A percentile compares a stretch with the other conserved stretches of the same genome.
phyloP scores from a whole-genome alignment of 2,329 filamentous ascomycete species.

The Pyrenochaeta sp. region DNA sequence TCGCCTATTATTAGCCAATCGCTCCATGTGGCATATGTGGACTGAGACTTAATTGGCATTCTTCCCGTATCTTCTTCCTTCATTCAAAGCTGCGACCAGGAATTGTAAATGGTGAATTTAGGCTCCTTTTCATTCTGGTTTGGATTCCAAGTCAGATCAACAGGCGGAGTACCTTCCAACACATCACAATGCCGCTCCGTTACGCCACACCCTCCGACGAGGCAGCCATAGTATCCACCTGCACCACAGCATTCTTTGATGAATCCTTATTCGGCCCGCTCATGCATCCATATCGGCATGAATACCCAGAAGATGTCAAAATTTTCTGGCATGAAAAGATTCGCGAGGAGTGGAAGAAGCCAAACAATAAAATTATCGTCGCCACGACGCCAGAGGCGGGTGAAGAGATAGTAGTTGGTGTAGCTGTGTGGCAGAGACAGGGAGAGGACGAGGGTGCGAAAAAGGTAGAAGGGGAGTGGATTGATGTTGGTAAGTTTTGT shows the following conservation, averaged over 20 bases:
- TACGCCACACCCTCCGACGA: conserved; percentile 26
- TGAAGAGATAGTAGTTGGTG: conserved; percentile 25
- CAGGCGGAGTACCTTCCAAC: background rate
- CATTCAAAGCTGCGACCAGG: background rate
- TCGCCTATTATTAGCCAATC: background rate
- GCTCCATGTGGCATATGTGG: background rate
- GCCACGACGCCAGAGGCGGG: conserved; percentile 9
- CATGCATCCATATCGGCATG: conserved; percentile 37
- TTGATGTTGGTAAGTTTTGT: conserved; percentile 20
- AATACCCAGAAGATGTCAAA: conserved; percentile 34
- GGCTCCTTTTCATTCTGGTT: background rate
- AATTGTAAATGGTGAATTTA: no score
- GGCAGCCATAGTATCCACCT: conserved; percentile 26
- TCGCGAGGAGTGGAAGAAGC: conserved; percentile 23
- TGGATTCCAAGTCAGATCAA: no score
- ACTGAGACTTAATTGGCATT: background rate
- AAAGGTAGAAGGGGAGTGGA: conserved; percentile 15
- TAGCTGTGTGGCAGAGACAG: conserved; percentile 35
- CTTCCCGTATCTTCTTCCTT: background rate
- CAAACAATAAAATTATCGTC: conserved; percentile 20
- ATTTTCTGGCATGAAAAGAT: conserved; percentile 34
- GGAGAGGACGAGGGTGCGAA: conserved; percentile 26
- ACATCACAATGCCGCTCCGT: conserved; percentile 26
- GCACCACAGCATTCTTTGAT: conserved; percentile 38
- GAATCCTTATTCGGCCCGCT: conserved; percentile 38